phyloP scores from a whole-genome alignment of 208 protist genomes.

The Endotrypanum monterogeii region DNA sequence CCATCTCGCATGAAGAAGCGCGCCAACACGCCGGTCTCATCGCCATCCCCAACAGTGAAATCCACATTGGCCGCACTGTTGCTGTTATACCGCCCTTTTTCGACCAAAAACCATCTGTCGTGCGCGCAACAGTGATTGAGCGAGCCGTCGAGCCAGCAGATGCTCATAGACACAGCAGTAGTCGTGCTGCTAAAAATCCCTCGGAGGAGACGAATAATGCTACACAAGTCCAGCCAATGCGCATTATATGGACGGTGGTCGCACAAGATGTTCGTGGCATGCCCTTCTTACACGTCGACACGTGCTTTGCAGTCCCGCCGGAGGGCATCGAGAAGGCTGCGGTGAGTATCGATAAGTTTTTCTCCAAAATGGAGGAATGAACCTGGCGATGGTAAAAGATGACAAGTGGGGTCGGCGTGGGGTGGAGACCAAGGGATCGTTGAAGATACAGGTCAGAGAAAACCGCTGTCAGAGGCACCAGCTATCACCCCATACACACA shows the following conservation, averaged over 20 bases:
- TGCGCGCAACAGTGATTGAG: constrained; percentile 68
- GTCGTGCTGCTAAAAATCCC: background rate
- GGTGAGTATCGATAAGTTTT: constrained; percentile 68
- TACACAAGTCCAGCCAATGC: constrained; percentile 1
- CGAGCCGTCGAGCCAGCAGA: constrained; percentile 14
- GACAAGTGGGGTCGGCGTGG: background rate
- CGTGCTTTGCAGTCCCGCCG: constrained; percentile 56
- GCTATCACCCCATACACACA: too few relatives aligned
- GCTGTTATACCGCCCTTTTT: constrained; percentile 67
- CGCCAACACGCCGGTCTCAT: constrained; percentile 34
- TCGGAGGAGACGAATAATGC: background rate
- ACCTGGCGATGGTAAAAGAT: background rate
- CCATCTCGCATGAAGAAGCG: constrained; percentile 48
- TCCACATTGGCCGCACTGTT: constrained; percentile 62
- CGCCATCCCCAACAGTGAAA: constrained; percentile 30
- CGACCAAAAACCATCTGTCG: constrained; percentile 59
- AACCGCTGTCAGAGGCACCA: too few relatives aligned
- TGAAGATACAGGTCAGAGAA: too few relatives aligned
- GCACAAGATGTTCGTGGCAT: constrained; percentile 50
- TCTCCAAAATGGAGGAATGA: constrained; percentile 23
- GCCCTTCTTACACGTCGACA: constrained; percentile 49
- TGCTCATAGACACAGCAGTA: background rate
- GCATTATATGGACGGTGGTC: constrained; percentile 61
- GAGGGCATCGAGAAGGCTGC: constrained; percentile 36
- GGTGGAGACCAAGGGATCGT: background rate